These are phyloP conservation scores for Lenwebbia sp. DNA, from an alignment of 345 rosid species.

Conservation along the genomic window DNA sequence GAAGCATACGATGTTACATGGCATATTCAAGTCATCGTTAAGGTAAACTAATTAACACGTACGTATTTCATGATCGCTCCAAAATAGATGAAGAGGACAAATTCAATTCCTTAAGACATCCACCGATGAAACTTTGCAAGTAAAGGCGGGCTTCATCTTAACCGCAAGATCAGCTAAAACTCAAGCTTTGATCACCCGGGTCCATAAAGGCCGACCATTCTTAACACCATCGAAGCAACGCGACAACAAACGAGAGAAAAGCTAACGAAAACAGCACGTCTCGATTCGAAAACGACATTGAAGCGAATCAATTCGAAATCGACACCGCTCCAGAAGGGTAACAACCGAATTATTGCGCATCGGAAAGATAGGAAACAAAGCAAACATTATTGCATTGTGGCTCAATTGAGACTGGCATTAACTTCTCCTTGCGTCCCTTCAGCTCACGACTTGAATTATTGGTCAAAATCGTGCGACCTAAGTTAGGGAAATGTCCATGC, in stretches of 20 bases:
- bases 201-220: background rate
- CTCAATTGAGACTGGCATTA: background rate
- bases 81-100: background rate
- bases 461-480: background rate
- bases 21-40: background rate
- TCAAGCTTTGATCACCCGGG: background rate
- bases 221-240: background rate
- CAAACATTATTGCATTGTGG: background rate
- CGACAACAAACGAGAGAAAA: background rate
- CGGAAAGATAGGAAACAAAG: background rate
- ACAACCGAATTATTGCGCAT: background rate
- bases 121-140: background rate
- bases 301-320: background rate
- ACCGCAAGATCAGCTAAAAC: background rate
- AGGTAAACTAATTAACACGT: background rate
- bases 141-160: background rate
- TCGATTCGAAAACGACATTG: background rate
- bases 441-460: background rate
- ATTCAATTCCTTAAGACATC: background rate
- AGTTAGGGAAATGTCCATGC: background rate
- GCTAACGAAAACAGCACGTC: background rate
- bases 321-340: background rate
- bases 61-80: rapidly evolving
- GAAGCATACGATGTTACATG: background rate
- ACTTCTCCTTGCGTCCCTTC: background rate